Evolutionary conservation across 148 eudicot species (phyloP), one percentile per base, ranked within the genome.

Genomic region (Oxyria digyna): DNA sequence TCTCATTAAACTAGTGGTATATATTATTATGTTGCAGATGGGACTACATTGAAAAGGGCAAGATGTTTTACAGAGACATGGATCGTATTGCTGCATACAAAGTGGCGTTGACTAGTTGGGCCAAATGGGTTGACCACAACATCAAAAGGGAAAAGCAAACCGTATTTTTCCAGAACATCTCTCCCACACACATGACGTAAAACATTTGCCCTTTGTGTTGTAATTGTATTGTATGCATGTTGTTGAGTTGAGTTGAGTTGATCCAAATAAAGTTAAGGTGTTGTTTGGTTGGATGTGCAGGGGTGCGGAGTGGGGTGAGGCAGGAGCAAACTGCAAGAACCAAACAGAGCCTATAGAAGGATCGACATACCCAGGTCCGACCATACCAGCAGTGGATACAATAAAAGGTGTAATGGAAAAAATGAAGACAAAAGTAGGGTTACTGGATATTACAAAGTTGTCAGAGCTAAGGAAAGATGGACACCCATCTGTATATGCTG

Each of bases 391-490:
- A 11, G 74, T 26, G 4, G 73, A 32, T 2, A 67, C 83, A 20
- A 74, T 83, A 54, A 69, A 78, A 38, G 33, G 75, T 32, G 78
- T 81, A 29, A 33, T 85, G 8, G 45, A 78, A 7, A 42, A 33
- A 1, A 75, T 81, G 83, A 50, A 66, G 15, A 55, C 62, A 13
- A 75, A 62, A 29, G 91, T 80, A 7, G 15, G 43, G 10, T 67
- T 86, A 63, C 68, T 86, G 0, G 75, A 86, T 72, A 73, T 84
- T 5, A 86, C 85, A 4, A 67, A 10, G 20, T 38, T 86, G 32
- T 84, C 91, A 2, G 81, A 80, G 55, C 70, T 79, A 15, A 80
- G 91, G 45, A 78, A 78, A 78, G 91, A 81, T 43, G 91, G 82
- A 3, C 91, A 86, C 29, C 91, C 87, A 13, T 80, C 87, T 1